A percentile compares a stretch with the other conserved stretches of the same genome.
Evolutionary conservation across 177 flowering plant genomes (phyloP).

Genomic region (Vitis hybrid): DNA sequence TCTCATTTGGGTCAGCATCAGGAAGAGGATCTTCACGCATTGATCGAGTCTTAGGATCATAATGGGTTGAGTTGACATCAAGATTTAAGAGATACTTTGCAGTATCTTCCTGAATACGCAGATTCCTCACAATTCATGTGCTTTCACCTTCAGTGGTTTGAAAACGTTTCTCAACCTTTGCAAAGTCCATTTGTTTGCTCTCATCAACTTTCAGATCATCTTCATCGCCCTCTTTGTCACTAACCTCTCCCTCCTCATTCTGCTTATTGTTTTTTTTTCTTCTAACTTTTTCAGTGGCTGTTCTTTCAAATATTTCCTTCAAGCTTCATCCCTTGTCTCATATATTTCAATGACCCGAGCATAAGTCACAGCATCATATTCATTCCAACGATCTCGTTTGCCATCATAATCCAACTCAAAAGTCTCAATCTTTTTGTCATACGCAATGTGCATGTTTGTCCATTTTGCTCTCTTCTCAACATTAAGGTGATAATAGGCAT

Average conservation of each 20-base stretch:
- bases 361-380: constrained; percentile 77
- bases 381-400: constrained; percentile 89
- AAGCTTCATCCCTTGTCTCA: constrained; percentile 85
- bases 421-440: constrained; percentile 87
- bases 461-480: constrained; percentile 65
- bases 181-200: constrained; percentile 97
- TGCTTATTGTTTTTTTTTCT: constrained; percentile 65
- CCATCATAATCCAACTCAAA: constrained; percentile 95
- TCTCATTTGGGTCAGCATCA: constrained; percentile 89
- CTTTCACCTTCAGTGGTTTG: constrained; percentile 97
- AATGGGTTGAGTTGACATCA: constrained; percentile 83
- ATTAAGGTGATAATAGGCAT: too few relatives aligned
- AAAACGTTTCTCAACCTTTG: constrained; percentile 96
- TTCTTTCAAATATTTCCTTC: constrained; percentile 71
- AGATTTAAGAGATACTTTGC: constrained; percentile 90
- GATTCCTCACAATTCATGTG: constrained; percentile 90
- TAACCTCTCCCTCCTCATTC: constrained; percentile 46
- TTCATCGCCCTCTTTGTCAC: constrained; percentile 71
- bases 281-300: constrained; percentile 85
- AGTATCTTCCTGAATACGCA: constrained; percentile 91
- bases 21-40: constrained; percentile 99
- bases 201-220: constrained; percentile 82
- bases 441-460: constrained; percentile 74
- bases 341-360: constrained; percentile 71
- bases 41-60: constrained; percentile 93